Evolutionary conservation across 2,329 filamentous ascomycete genomes (phyloP).

Genomic region (Aulographum hederae): DNA sequence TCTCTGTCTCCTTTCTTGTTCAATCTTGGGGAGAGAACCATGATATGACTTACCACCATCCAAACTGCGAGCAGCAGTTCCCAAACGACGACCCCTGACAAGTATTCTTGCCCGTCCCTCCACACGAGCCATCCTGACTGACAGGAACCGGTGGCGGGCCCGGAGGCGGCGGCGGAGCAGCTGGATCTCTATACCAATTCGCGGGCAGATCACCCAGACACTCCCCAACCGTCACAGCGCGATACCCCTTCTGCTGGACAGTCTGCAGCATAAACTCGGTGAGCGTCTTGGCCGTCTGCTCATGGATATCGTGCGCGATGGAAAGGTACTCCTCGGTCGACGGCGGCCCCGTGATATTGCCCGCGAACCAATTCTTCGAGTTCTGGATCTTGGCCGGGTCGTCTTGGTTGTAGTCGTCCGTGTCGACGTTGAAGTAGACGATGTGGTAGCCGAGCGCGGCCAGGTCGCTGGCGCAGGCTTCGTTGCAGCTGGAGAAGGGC

Average conservation of each 20-base stretch:
- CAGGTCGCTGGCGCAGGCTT: conserved; percentile 21
- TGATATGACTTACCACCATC: conserved; percentile 3
- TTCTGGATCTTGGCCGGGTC: conserved; percentile 29
- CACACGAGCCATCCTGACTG: neutral
- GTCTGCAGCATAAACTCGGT: conserved; percentile 25
- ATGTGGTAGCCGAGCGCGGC: conserved; percentile 37
- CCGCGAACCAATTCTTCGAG: conserved; percentile 34
- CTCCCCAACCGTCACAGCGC: conserved; percentile 27
- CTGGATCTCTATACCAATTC: conserved; percentile 32
- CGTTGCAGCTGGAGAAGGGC: conserved; percentile 28
- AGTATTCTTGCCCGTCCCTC: neutral
- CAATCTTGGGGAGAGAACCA: neutral
- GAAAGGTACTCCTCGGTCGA: conserved; percentile 26
- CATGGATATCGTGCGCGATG: conserved; percentile 33
- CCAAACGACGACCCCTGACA: conserved; percentile 3
- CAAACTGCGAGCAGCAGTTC: conserved; percentile 4
- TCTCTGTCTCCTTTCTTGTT: neutral
- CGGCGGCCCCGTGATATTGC: conserved; percentile 19
- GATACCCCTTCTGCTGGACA: conserved; percentile 20
- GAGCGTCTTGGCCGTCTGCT: conserved; percentile 24
- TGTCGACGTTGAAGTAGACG: conserved; percentile 42
- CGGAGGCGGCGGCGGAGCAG: conserved; percentile 18
- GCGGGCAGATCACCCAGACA: conserved; percentile 24
- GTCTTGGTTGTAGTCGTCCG: conserved; percentile 41
- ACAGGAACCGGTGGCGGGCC: neutral